Base-by-base conservation (phyloP, 257 asterid species). In the Nicotiana benthamiana region DNA sequence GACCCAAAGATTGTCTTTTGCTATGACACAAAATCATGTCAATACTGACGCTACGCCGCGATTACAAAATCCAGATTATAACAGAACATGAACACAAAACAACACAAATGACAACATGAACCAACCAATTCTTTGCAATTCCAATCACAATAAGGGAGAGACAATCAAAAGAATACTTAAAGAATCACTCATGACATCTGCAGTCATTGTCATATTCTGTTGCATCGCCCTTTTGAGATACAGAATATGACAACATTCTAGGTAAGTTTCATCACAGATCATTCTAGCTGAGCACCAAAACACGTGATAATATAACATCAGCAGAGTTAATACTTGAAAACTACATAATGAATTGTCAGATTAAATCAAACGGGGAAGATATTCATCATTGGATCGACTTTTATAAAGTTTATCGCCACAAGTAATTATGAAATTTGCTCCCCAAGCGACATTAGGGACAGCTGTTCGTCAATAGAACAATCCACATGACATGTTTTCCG, bases 401-500 rank as follows among this genome's bases (percentile, higher is more conserved):
- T 3, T 8, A 65, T 28, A 61, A 18, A 30, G 64, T 48, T 64
- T 26, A 64, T 61, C 15, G 2, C 40, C 61, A 80, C 36, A 20
- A 26, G 53, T n/a, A n/a, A 75, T 5, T 66, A 80, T 78, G 78
- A 89, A 11, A 53, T 79, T 66, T 81, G 85, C 80, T 83, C 85
- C 46, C 86, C 36, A 22, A 94, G 88, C 28, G 97, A 90, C 16
- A 91, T 76, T 60, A 90, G 89, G 12, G 93, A 86, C 18, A 92
- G 75, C 84, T 90, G 97, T 68, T 92, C 97, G 17, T 92, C 93
- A 51, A 93, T 68, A 78, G 94, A 87, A 89, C 95, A 88, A 82
- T 93, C 98, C 1, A 90, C 91, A 67, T 91, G 95, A 62, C 94
- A 90, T 16, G 97, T 92, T 75, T 88, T 90, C 65, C 95, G 88